Conservation (phyloP, 1,139 yeast genomes). For the Spencermartinsiella ligniputridi region DNA sequence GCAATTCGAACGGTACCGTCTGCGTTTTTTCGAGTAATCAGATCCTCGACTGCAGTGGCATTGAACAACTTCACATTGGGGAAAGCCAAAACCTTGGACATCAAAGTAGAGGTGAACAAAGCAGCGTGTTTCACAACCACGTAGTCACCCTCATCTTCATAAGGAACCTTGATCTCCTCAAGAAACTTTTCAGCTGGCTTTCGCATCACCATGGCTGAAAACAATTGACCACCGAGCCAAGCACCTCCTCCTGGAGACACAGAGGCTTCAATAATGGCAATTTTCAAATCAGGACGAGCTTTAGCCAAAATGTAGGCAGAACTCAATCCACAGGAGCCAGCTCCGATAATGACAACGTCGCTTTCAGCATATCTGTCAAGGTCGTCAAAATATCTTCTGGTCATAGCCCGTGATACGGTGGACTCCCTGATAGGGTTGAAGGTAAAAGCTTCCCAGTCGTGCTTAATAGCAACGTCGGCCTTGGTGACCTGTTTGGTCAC, state of each 20-base stretch:
- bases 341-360: slow-evolving; percentile 72
- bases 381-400: slow-evolving; percentile 68
- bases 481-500: background rate
- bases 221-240: slow-evolving; percentile 77
- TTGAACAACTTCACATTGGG: slow-evolving; percentile 76
- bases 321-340: slow-evolving; percentile 68
- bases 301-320: slow-evolving; percentile 63
- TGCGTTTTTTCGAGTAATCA: slow-evolving; percentile 64
- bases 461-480: background rate
- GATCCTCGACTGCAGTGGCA: slow-evolving; percentile 78
- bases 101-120: slow-evolving; percentile 64
- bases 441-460: slow-evolving; percentile 59
- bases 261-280: slow-evolving; percentile 69
- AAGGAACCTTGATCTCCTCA: slow-evolving; percentile 58
- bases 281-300: slow-evolving; percentile 70
- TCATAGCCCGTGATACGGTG: slow-evolving; percentile 81
- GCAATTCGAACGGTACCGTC: slow-evolving; percentile 60
- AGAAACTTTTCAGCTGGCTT: slow-evolving; percentile 71
- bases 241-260: slow-evolving; percentile 82
- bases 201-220: slow-evolving; percentile 74
- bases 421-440: slow-evolving; percentile 76
- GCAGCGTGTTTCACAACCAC: slow-evolving; percentile 83
- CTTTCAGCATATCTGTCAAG: slow-evolving; percentile 71
- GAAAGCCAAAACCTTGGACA: slow-evolving; percentile 63
- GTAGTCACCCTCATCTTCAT: slow-evolving; percentile 77